These are phyloP conservation scores for Cupressus sempervirens DNA, from an alignment of 75 land plant species.

Conservation along the genomic window DNA sequence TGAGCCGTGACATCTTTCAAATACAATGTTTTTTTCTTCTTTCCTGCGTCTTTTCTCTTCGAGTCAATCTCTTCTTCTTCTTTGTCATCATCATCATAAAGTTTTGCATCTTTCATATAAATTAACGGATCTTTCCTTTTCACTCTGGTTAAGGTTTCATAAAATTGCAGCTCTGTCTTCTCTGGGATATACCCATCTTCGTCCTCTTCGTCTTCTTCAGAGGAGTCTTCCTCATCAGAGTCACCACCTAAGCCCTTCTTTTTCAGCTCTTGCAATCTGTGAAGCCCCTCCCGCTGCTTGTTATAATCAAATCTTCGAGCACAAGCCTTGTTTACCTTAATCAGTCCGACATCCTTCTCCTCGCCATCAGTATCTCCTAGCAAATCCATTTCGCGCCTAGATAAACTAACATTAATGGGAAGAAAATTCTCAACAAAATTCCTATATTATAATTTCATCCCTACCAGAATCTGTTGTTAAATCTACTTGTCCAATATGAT, in stretches of 20 bases:
- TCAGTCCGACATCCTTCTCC: conserved; percentile 24
- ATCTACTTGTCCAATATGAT: no score
- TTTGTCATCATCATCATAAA: conserved; percentile 48
- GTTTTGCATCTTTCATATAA: conserved; percentile 39
- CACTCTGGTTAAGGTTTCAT: conserved; percentile 63
- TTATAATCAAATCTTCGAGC: conserved; percentile 75
- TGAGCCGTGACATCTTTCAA: conserved; percentile 77
- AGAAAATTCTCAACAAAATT: no score
- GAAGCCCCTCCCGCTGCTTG: conserved; percentile 88
- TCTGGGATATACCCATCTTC: conserved; percentile 31
- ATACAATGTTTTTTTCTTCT: conserved; percentile 44
- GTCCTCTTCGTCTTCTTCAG: conserved; percentile 32
- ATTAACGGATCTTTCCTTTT: conserved; percentile 69
- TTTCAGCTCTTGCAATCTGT: conserved; percentile 69
- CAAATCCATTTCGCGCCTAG: not conserved
- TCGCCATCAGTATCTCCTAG: not conserved
- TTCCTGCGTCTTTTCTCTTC: conserved; percentile 5
- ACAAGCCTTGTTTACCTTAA: conserved; percentile 56
- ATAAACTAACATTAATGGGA: not conserved
- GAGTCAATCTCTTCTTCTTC: conserved; percentile 38
- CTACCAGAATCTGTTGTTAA: no score
- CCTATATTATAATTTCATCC: no score
- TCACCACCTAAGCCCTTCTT: conserved; percentile 48
- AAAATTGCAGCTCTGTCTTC: conserved; percentile 48
- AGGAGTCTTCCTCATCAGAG: conserved; percentile 25